Evolutionary conservation across 2,329 filamentous ascomycete species (phyloP).

Genomic region (Rhynchosporium agropyri): DNA sequence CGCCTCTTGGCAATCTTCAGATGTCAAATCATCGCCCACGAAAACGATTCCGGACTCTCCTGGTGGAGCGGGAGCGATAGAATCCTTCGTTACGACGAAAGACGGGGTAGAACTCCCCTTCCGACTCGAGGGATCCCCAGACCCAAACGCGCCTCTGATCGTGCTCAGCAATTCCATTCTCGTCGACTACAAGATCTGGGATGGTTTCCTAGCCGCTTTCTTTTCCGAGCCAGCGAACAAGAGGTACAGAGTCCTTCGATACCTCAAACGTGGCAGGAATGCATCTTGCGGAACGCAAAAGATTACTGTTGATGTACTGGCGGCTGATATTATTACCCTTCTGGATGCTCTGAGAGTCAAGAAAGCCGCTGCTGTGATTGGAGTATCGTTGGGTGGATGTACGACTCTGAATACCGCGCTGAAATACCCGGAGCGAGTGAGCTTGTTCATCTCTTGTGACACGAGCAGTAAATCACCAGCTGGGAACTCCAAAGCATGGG

Average conservation of each 20-base stretch:
- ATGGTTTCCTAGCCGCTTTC: slow-evolving; percentile 59
- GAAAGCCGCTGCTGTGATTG: slow-evolving; percentile 67
- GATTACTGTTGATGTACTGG: slow-evolving; percentile 56
- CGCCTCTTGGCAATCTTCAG: slow-evolving; percentile 50
- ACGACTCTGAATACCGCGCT: slow-evolving; percentile 76
- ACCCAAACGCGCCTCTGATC: slow-evolving; percentile 69
- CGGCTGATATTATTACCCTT: slow-evolving; percentile 67
- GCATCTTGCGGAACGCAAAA: slow-evolving; percentile 29
- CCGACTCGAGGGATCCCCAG: slow-evolving; percentile 71
- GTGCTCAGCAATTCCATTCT: slow-evolving; percentile 82
- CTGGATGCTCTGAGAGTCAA: slow-evolving; percentile 71
- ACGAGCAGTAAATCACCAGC: slow-evolving; percentile 74
- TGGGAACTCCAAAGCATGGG: slow-evolving; percentile 79
- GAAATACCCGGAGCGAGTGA: slow-evolving; percentile 60
- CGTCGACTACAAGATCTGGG: slow-evolving; percentile 80
- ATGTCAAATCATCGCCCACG: slow-evolving; percentile 43
- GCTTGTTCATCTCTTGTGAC: slow-evolving; percentile 72
- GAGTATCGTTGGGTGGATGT: slow-evolving; percentile 80
- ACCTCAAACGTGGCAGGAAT: slow-evolving; percentile 67
- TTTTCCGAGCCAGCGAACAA: slow-evolving; percentile 35
- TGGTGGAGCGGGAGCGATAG: slow-evolving; percentile 57
- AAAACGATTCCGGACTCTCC: slow-evolving; percentile 42
- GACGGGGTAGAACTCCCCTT: slow-evolving; percentile 74
- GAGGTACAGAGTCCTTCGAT: slow-evolving; percentile 73
- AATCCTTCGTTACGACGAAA: slow-evolving; percentile 67